Conservation (phyloP, 148 eudicot genomes). For the Vaccinium vitisidaea region DNA sequence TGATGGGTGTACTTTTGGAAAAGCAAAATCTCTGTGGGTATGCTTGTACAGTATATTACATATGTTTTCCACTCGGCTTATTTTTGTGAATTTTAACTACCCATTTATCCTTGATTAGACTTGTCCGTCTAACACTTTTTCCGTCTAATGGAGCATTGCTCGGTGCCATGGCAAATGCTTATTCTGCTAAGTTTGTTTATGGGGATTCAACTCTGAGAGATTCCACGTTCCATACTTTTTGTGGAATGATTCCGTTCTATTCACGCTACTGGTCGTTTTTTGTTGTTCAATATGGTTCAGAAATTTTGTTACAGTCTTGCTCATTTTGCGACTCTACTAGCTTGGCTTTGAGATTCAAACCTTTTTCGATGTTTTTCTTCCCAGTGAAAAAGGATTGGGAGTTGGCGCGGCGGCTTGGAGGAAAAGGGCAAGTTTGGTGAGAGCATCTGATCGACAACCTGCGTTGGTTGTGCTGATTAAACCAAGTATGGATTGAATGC, state of each 20-base stretch:
- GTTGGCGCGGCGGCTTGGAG: slow-evolving; percentile 74
- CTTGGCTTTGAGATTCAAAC: background rate
- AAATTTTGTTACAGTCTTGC: background rate
- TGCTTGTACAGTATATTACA: background rate
- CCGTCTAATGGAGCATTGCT: background rate
- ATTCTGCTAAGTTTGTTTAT: background rate
- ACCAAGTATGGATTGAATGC: background rate
- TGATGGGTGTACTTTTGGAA: no score
- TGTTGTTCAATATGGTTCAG: background rate
- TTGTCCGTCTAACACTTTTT: background rate
- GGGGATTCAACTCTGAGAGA: background rate
- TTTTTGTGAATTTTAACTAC: background rate
- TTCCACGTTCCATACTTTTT: background rate
- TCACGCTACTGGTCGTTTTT: background rate
- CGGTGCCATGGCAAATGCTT: background rate
- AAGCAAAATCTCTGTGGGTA: background rate
- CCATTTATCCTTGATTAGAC: background rate
- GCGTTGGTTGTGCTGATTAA: background rate
- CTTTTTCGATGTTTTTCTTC: background rate
- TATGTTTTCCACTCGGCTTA: background rate
- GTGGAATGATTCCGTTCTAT: background rate
- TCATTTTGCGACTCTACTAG: background rate
- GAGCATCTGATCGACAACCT: background rate
- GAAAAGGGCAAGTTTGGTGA: slow-evolving; percentile 62
- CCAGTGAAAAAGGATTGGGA: slow-evolving; percentile 76